Evolutionary conservation across 768 basidiomycete species (phyloP).

Genomic region (Kwoniella sp.): DNA sequence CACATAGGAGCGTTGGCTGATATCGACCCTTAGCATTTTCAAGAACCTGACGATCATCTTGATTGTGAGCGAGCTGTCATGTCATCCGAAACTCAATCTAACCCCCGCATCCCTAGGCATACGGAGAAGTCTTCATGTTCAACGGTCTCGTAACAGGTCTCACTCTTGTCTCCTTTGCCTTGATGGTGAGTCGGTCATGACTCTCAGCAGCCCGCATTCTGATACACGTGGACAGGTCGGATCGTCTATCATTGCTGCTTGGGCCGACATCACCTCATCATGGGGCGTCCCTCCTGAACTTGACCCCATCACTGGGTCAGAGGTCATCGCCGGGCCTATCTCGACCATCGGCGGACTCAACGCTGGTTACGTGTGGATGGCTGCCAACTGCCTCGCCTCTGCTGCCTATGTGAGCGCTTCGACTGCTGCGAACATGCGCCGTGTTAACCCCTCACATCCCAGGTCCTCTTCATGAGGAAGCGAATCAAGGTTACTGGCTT

Average conservation of each 20-base stretch:
- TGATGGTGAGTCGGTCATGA: slow-evolving; percentile 61
- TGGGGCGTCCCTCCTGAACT: slow-evolving; percentile 25
- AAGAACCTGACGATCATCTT: slow-evolving; percentile 98
- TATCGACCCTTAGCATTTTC: slow-evolving; percentile 59
- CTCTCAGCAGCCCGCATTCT: neutral
- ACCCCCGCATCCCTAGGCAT: slow-evolving; percentile 71
- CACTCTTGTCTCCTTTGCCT: slow-evolving; percentile 79
- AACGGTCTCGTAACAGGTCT: slow-evolving; percentile 80
- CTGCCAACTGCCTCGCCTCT: slow-evolving; percentile 79
- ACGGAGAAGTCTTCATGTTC: slow-evolving; percentile 97
- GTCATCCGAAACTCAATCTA: neutral
- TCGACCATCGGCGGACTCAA: slow-evolving; percentile 56
- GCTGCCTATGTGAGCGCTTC: slow-evolving; percentile 72
- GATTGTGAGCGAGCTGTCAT: slow-evolving; percentile 63
- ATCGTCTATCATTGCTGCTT: slow-evolving; percentile 93
- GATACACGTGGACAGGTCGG: too few relatives aligned
- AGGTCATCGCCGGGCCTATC: slow-evolving; percentile 19
- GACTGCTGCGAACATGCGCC: neutral
- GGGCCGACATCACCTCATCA: slow-evolving; percentile 68
- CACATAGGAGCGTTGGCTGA: too few relatives aligned
- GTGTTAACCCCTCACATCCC: slow-evolving; percentile 1
- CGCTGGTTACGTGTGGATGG: slow-evolving; percentile 94
- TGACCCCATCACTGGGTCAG: slow-evolving; percentile 42
- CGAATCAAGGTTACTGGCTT: slow-evolving; percentile 94
- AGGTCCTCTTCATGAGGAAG: slow-evolving; percentile 96